These are phyloP conservation scores for Candida ortonii DNA, from an alignment of 805 yeast genomes.

Conservation along the genomic window DNA sequence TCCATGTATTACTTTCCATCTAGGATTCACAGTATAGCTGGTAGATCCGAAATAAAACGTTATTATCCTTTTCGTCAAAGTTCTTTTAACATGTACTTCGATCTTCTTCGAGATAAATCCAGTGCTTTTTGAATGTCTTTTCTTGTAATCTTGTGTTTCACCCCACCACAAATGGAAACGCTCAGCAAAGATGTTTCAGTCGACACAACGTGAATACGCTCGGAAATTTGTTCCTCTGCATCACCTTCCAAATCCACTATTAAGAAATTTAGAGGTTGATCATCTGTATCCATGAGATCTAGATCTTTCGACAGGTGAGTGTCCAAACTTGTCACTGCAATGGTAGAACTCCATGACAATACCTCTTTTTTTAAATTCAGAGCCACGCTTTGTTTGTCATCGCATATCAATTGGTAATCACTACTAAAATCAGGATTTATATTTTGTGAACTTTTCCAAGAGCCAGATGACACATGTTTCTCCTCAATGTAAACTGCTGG, in stretches of 20 bases:
- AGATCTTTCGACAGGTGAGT: slow-evolving; percentile 34
- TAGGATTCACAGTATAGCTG: too few relatives aligned
- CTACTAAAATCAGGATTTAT: slow-evolving; percentile 34
- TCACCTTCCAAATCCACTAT: slow-evolving; percentile 82
- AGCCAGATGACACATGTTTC: slow-evolving; percentile 49
- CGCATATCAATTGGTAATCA: slow-evolving; percentile 57
- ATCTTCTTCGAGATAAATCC: slow-evolving; percentile 45
- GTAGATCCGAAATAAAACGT: too few relatives aligned
- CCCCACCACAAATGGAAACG: slow-evolving; percentile 49
- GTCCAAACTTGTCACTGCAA: slow-evolving; percentile 50
- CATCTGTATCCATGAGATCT: slow-evolving; percentile 32
- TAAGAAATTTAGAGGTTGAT: slow-evolving; percentile 40
- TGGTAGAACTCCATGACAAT: slow-evolving; percentile 48
- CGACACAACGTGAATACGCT: slow-evolving; percentile 48
- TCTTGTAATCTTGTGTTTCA: slow-evolving; percentile 43
- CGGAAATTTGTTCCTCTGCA: slow-evolving; percentile 68
- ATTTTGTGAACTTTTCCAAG: slow-evolving; percentile 31
- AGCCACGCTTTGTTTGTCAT: slow-evolving; percentile 37
- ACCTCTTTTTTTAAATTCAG: slow-evolving; percentile 39
- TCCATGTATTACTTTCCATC: too few relatives aligned
- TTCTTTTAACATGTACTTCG: slow-evolving; percentile 33
- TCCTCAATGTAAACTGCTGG: slow-evolving; percentile 73
- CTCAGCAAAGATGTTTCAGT: slow-evolving; percentile 36
- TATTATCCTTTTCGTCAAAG: slow-evolving; percentile 6
- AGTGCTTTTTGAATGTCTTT: slow-evolving; percentile 48